Conservation (phyloP, 345 rosid species). For the Draba incana region DNA sequence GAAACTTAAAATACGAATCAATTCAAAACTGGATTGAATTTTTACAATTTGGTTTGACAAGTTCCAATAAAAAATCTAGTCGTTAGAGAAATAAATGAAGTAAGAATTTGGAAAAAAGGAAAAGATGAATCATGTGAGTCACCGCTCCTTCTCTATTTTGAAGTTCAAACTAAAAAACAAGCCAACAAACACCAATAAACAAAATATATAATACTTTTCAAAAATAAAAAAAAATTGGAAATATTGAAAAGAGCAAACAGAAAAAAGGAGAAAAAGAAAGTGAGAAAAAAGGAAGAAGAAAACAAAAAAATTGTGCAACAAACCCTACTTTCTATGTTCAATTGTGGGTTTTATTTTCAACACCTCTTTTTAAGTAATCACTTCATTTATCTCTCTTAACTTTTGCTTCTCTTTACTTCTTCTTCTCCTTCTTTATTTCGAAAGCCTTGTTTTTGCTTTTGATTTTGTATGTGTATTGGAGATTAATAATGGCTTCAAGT, state of each 20-base stretch:
- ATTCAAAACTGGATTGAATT: background rate
- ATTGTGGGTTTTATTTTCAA: slow-evolving; percentile 21
- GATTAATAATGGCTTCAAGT: slow-evolving; percentile 39
- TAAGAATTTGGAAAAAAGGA: slow-evolving; percentile 28
- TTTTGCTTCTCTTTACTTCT: background rate
- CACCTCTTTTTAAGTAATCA: slow-evolving; percentile 32
- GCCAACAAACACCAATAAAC: slow-evolving; percentile 30
- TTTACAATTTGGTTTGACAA: background rate
- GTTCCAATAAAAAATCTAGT: slow-evolving; percentile 14
- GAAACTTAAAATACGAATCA: background rate
- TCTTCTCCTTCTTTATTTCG: background rate
- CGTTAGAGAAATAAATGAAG: slow-evolving; percentile 24
- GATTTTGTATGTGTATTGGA: slow-evolving; percentile 13
- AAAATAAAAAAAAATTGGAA: background rate
- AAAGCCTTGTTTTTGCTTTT: background rate
- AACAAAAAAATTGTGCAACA: slow-evolving; percentile 34
- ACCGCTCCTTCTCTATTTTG: slow-evolving; percentile 14
- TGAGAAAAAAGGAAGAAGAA: background rate
- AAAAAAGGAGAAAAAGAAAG: background rate
- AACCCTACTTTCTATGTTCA: slow-evolving; percentile 23
- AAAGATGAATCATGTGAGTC: slow-evolving; percentile 40
- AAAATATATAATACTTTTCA: no score
- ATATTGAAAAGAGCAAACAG: slow-evolving; percentile 17
- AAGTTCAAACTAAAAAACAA: slow-evolving; percentile 29
- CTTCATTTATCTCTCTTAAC: slow-evolving; percentile 34